These are phyloP conservation scores for Bombardia bombarda DNA, from an alignment of 495 filamentous ascomycete species.

Conservation along the genomic window DNA sequence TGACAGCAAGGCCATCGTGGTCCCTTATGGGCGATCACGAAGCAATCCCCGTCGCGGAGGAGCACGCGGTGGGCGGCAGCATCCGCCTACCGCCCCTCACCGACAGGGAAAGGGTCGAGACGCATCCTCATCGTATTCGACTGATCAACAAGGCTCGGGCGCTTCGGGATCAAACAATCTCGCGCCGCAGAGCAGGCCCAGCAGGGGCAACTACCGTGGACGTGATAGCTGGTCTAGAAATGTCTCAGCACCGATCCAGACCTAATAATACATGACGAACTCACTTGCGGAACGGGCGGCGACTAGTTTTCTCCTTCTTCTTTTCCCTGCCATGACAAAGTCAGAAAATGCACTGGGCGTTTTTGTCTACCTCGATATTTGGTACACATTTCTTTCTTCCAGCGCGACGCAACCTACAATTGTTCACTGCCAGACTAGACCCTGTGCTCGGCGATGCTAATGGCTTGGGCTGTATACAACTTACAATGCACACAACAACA, in stretches of 20 bases:
- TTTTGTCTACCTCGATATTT: no score
- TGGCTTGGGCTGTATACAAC: no score
- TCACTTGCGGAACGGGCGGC: no score
- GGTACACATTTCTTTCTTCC: no score
- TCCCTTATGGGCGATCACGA: slow-evolving; percentile 30
- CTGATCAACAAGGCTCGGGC: slow-evolving; percentile 15
- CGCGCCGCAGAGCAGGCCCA: slow-evolving; percentile 3
- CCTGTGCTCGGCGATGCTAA: no score
- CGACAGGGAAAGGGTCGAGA: slow-evolving; percentile 17
- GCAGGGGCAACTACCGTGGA: slow-evolving; percentile 21
- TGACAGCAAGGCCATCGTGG: slow-evolving; percentile 29
- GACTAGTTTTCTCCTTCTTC: no score
- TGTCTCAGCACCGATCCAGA: slow-evolving; percentile 15
- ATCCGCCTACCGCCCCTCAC: slow-evolving; percentile 16
- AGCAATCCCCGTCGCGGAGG: slow-evolving; percentile 42
- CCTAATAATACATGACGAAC: no score
- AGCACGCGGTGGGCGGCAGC: slow-evolving; percentile 19
- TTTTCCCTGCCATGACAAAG: no score
- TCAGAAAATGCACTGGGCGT: no score
- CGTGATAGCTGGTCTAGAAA: slow-evolving; percentile 24
- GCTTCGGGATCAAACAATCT: slow-evolving; percentile 7
- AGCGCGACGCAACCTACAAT: no score
- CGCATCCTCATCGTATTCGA: slow-evolving; percentile 7
- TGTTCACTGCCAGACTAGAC: no score
- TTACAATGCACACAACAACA: no score